Conservation (phyloP, 1,284 basidiomycete genomes). For the Malassezia sympodialis region DNA sequence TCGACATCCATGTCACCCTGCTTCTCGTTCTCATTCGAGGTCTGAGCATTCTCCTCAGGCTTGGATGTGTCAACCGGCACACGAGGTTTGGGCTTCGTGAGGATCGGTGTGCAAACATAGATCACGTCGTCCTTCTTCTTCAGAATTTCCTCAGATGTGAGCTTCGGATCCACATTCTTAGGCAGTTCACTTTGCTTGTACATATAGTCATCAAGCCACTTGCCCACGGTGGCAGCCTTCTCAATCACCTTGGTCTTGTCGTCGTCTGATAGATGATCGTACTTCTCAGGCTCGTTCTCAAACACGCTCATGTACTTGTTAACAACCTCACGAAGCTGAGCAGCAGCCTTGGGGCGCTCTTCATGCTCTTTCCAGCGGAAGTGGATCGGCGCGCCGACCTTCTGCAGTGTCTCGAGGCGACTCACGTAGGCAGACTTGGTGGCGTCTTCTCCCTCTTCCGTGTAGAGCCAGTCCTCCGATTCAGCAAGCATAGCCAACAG, state of each 20-base stretch:
- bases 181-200: conserved; percentile 45
- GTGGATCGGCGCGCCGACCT: conserved; percentile 41
- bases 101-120: conserved; percentile 39
- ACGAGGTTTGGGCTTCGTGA: conserved; percentile 39
- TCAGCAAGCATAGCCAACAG: conserved; percentile 35
- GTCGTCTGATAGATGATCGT: conserved; percentile 42
- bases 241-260: conserved; percentile 48
- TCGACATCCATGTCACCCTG: conserved; percentile 44
- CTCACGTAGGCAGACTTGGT: conserved; percentile 43
- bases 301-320: conserved; percentile 43
- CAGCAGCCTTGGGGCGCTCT: conserved; percentile 43
- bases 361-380: conserved; percentile 39
- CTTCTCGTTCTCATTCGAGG: conserved; percentile 20
- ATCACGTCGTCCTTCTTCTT: conserved; percentile 46
- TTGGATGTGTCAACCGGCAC: conserved; percentile 26
- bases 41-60: conserved; percentile 19
- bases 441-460: conserved; percentile 46
- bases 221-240: conserved; percentile 40
- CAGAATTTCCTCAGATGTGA: conserved; percentile 36
- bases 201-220: conserved; percentile 44
- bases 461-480: conserved; percentile 47
- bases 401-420: conserved; percentile 36
- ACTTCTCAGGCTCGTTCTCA: conserved; percentile 41
- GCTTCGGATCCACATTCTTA: conserved; percentile 47
- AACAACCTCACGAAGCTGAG: conserved; percentile 38